Evolutionary conservation across 1,284 basidiomycete genomes (phyloP).

Genomic region (Trichosporon inkin): DNA sequence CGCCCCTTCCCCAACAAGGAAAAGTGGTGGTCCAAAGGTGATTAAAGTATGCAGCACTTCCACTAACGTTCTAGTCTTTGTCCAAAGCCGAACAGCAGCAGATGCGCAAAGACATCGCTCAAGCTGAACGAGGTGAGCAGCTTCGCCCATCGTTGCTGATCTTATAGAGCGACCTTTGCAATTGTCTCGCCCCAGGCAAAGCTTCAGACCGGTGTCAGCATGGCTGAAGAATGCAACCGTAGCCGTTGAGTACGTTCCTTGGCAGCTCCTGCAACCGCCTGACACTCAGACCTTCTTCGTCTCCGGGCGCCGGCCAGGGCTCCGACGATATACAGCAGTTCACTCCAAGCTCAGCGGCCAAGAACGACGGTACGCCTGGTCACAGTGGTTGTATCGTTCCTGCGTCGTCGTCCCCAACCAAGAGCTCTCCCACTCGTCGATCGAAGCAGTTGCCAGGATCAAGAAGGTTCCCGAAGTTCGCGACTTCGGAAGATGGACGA

Average conservation of each 20-base stretch:
- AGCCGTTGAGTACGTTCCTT: conserved; percentile 3
- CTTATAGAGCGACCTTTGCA: conserved; percentile 26
- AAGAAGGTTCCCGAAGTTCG: conserved; percentile 18
- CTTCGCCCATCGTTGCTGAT: background rate
- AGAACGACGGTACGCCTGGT: background rate
- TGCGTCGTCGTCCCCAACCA: background rate
- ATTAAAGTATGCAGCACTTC: background rate
- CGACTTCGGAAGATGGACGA: conserved; percentile 16
- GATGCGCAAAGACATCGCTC: conserved; percentile 33
- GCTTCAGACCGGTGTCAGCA: conserved; percentile 25
- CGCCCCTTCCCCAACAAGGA: background rate
- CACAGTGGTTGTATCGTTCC: conserved; percentile 4
- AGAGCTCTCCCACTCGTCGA: background rate
- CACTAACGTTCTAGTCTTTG: conserved; percentile 21
- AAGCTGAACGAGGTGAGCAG: conserved; percentile 30
- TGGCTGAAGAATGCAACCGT: conserved; percentile 25
- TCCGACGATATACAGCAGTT: conserved; percentile 35
- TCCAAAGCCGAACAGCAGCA: conserved; percentile 31
- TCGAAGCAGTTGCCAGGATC: background rate
- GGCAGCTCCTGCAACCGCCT: background rate
- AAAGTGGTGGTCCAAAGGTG: background rate
- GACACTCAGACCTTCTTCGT: background rate
- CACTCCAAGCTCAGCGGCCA: conserved; percentile 30
- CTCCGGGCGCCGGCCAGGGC: background rate
- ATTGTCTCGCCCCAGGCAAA: conserved; percentile 20